Conservation (phyloP, 2,329 filamentous ascomycete genomes). For the Fusarium poae region DNA sequence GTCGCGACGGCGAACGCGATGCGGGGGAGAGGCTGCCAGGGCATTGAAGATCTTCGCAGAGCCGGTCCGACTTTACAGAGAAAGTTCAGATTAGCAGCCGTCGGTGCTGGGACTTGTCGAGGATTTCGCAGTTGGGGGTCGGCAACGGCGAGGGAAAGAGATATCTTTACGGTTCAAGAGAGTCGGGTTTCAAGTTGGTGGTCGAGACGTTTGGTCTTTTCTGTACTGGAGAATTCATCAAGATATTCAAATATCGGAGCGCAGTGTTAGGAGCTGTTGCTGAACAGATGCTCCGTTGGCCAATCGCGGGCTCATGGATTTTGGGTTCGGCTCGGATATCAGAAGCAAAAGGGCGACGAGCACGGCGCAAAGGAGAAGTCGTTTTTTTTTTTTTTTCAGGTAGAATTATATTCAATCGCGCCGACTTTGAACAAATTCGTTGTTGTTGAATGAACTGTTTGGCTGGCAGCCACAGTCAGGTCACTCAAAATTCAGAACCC, state of each 20-base stretch:
- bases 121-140: constrained; percentile 42
- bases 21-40: constrained; percentile 95
- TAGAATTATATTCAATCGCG: constrained; percentile 19
- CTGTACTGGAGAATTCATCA: constrained; percentile 48
- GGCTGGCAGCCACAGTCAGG: constrained; percentile 28
- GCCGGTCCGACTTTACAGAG: constrained; percentile 36
- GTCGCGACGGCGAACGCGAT: constrained; percentile 98
- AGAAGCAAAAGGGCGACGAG: constrained; percentile 14
- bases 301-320: constrained; percentile 48
- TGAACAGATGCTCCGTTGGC: constrained; percentile 41
- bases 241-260: constrained; percentile 41
- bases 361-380: constrained; percentile 5
- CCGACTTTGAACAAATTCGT: constrained; percentile 14
- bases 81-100: constrained; percentile 33
- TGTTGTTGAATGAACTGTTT: constrained; percentile 40
- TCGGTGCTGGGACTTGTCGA: constrained; percentile 34
- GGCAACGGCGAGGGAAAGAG: constrained; percentile 27
- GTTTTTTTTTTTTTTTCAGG: not conserved
- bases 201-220: constrained; percentile 30
- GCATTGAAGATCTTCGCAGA: constrained; percentile 70
- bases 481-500: constrained; percentile 43
- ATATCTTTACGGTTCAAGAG: constrained; percentile 21
- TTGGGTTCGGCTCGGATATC: constrained; percentile 24
- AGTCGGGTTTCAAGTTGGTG: constrained; percentile 18
- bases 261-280: constrained; percentile 44